Percentiles rank a stretch among this genome's conserved stretches.
These are phyloP conservation scores for Sistotremastrum suecicum DNA, from an alignment of 768 basidiomycete species.

Conservation along the genomic window DNA sequence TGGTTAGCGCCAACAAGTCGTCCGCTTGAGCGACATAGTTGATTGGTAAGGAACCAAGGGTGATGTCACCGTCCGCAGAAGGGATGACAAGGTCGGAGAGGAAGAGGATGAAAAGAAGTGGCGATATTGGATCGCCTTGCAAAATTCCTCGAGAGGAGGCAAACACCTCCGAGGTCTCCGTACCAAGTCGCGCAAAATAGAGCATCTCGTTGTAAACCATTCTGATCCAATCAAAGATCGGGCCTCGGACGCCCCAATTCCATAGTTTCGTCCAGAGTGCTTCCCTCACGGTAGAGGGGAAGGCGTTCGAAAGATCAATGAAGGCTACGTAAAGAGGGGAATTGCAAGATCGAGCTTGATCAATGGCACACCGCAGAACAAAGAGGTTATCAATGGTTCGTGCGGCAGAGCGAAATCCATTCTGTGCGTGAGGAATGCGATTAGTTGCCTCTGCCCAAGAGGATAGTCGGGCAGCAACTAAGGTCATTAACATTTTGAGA, in stretches of 20 bases:
- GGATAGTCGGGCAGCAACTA: constrained; percentile 11
- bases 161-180: no score
- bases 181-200: constrained; percentile 10
- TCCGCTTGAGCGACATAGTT: constrained; percentile 19
- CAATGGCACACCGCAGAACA: constrained; percentile 11
- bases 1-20: constrained; percentile 13
- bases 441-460: constrained; percentile 8
- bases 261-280: constrained; percentile 7
- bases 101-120: constrained; percentile 15
- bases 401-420: constrained; percentile 14
- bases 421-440: constrained; percentile 17
- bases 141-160: no score
- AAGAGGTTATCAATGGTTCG: constrained; percentile 8
- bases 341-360: constrained; percentile 7
- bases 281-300: constrained; percentile 8
- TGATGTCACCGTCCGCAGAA: constrained; percentile 8
- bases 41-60: no score
- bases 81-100: constrained; percentile 10
- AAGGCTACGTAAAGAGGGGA: constrained; percentile 11
- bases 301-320: constrained; percentile 11
- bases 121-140: constrained; percentile 16
- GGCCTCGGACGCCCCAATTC: constrained; percentile 9
- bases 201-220: constrained; percentile 13
- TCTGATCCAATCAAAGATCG: constrained; percentile 17
- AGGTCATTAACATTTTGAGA: constrained; percentile 12